phyloP scores from a whole-genome alignment of 306 rosid genomes.

The Begonia loranthoides region DNA sequence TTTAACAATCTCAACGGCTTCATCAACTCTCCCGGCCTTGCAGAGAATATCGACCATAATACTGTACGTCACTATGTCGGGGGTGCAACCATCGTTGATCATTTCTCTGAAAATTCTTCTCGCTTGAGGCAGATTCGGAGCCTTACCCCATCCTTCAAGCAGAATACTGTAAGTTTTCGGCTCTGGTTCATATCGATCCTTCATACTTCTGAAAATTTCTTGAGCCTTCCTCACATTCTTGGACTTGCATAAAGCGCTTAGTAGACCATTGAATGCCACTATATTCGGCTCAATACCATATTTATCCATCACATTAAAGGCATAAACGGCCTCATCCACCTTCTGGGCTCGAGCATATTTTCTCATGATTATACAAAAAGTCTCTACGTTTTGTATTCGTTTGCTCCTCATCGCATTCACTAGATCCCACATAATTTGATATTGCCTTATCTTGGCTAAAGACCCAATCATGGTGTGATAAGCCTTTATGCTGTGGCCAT shows the following conservation, averaged over 20 bases:
- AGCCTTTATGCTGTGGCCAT: slow-evolving; percentile 42
- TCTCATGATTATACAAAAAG: slow-evolving; percentile 78
- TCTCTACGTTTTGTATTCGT: slow-evolving; percentile 57
- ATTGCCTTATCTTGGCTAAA: slow-evolving; percentile 75
- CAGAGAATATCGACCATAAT: slow-evolving; percentile 78
- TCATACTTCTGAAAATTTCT: slow-evolving; percentile 61
- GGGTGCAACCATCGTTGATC: slow-evolving; percentile 47
- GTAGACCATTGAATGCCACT: slow-evolving; percentile 62
- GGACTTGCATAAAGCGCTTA: slow-evolving; percentile 74
- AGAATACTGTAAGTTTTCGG: slow-evolving; percentile 65
- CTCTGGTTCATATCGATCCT: slow-evolving; percentile 50
- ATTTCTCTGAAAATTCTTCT: slow-evolving; percentile 64
- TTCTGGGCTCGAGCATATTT: slow-evolving; percentile 74
- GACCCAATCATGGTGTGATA: slow-evolving; percentile 71
- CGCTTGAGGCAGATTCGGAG: slow-evolving; percentile 71
- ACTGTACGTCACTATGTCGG: slow-evolving; percentile 78
- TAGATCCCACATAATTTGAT: slow-evolving; percentile 76
- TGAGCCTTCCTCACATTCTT: slow-evolving; percentile 88
- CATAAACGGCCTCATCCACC: slow-evolving; percentile 69
- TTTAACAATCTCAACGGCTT: slow-evolving; percentile 55
- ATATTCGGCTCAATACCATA: slow-evolving; percentile 42
- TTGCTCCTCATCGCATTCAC: slow-evolving; percentile 58
- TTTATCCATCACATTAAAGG: slow-evolving; percentile 77
- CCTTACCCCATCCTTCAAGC: slow-evolving; percentile 82
- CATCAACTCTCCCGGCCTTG: slow-evolving; percentile 80